Base-by-base conservation (phyloP, 2,329 filamentous ascomycete genomes). In the Stachybotrys chlorohalonatus region DNA sequence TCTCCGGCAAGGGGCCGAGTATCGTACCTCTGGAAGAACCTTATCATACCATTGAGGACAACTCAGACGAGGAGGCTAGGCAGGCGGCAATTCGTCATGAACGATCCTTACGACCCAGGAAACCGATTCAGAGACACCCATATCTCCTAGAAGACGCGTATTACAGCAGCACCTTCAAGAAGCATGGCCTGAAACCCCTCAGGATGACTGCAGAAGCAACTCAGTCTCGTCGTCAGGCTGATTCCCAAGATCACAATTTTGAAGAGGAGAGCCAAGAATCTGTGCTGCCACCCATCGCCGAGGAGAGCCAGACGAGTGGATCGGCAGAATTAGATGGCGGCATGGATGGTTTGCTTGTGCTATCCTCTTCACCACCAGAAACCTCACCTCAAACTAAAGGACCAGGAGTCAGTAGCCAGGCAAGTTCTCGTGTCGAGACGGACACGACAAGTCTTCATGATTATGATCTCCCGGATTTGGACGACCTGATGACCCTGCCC, bases 81-180 rank as follows among this genome's bases (percentile, higher is more conserved):
- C 66, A 65, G 53, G 57, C 60, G 11, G 62, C 66, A 6, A 61
- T 71, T 31, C 69, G 67, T 11, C 66, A 72, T 49, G 72, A 75
- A 57, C 74, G 80, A 39, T 81, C 77, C 5, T 67, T 84, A n/a
- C 74, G 81, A 7, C 79, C 80, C 1, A 75, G 81, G 17, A 84
- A 83, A 57, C 80, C 80, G 1, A 84, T 84, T 7, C 81, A 84
- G 62, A 73, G 83, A 60, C 80, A 83, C 49, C 81, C 81, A 4
- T 84, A 84, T 58, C 66, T 78, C 6, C 68, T 83, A 5, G 81
- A 84, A 58, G 78, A 75, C 61, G 79, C 74, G 0, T 74, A 77
- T 31, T 83, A 83, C 63, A 77, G 75, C 54, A 78, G 68, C 3
- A 66, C 74, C 17, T 75, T 83, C 60, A 80, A 77, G 60, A 74